Evolutionary conservation across 1,284 basidiomycete genomes (phyloP).

Genomic region (Heterobasidion parviporum): DNA sequence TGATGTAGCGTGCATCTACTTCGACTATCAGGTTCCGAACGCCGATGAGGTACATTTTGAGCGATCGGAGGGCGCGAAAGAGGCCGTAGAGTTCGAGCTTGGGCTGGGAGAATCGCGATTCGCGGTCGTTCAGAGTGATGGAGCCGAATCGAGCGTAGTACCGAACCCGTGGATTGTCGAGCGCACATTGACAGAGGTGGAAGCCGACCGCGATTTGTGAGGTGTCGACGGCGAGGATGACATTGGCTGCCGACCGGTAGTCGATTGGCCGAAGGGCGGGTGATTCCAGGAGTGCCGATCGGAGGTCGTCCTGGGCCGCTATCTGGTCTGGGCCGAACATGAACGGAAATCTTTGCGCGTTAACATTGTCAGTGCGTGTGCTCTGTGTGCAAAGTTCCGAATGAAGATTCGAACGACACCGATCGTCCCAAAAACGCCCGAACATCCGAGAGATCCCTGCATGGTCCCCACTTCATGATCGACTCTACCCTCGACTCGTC

Average conservation of each 20-base stretch:
- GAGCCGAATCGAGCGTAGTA: conserved; percentile 17
- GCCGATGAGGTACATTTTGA: conserved; percentile 24
- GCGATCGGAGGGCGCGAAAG: conserved; percentile 21
- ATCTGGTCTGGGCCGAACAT: conserved; percentile 12
- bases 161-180: conserved; percentile 1
- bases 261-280: conserved; percentile 21
- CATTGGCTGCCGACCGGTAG: conserved; percentile 15
- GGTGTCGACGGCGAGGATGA: conserved; percentile 25
- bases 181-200: conserved; percentile 19
- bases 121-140: conserved; percentile 25
- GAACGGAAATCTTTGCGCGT: conserved; percentile 11
- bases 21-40: conserved; percentile 26
- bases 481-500: conserved; percentile 3
- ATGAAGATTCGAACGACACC: conserved; percentile 16
- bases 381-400: conserved; percentile 11
- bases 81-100: conserved; percentile 34
- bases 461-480: conserved; percentile 18
- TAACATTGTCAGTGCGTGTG: conserved; percentile 9
- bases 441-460: conserved; percentile 1
- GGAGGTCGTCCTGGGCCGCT: conserved; percentile 12
- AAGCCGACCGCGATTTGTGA: conserved; percentile 24
- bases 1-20: conserved; percentile 14
- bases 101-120: conserved; percentile 29
- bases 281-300: conserved; percentile 10
- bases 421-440: conserved; percentile 5